Evolutionary conservation across 2,329 filamentous ascomycete genomes (phyloP), one percentile per base, ranked within the genome.

Genomic region (Aspergillus ruber): DNA sequence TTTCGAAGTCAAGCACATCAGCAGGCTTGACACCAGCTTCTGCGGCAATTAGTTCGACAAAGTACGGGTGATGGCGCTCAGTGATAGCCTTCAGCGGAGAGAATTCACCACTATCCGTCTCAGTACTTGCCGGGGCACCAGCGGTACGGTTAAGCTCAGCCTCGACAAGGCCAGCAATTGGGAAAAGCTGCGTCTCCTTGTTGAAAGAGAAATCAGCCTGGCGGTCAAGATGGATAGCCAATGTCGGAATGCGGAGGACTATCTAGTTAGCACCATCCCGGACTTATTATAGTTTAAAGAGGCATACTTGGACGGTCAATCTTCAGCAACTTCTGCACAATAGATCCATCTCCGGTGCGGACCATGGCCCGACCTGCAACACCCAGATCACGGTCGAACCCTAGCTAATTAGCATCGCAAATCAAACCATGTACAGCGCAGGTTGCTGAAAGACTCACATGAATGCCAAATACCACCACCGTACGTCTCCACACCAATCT

Each of bases 391-490:
- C 93, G 84, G 68, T 98, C 93, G 64, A 98, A 98, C 93, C 86
- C 73, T 75, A 44, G 4, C 41, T 8, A 7, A 32, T 61, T 47
- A 61, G 54, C 38, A 40, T 44, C 2, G 9, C n/a, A 39, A 39
- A 21, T 9, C 17, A 39, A 20, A 4, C 0, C 17, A 40, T 32
- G 7, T 20, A 18, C n/a, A 42, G n/a, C 29, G 35, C 7, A 8
- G 6, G 42, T 6, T 17, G 3, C n/a, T 7, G 9, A 21, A 9
- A 29, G 43, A 54, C 61, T 43, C 51, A 75, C 83, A 98, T 42
- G 88, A 95, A 70, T 96, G 90, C 91, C 91, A 97, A 62, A 97
- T 84, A 47, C 93, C 93, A 52, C 93, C 93, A 45, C 93, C 93
- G 64, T 98, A 98, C 1, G 89, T 91, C 76, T 98, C 93, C 44